Base-by-base conservation (phyloP, 148 eudicot genomes). In the Rhododendron ovatum region DNA sequence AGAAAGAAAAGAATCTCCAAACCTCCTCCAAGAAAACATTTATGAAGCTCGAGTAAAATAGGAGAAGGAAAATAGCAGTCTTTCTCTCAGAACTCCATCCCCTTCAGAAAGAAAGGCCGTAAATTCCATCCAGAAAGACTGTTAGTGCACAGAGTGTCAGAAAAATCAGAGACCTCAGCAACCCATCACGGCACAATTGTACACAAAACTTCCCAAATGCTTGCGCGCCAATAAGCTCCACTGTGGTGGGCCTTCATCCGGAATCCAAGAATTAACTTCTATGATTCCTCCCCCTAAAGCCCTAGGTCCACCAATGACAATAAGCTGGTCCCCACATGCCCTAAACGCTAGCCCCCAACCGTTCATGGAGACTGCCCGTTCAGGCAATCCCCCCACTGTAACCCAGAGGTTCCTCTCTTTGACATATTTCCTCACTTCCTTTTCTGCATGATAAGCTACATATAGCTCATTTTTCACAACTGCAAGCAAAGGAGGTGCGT, bases 131-230 rank as follows among this genome's bases (percentile, higher is more conserved):
- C 45, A 51, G 85, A 83, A 1, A 83, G 33, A n/a, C 33, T 67
- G 43, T 37, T 3, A 39, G 74, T 83, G 39, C 76, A 41, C 11
- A 15, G 6, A 15, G 77, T 47, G 78, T 69, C 80, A 71, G 22
- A 61, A 81, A 86, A 47, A 65, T 63, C n/a, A 28, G 51, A 81
- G 69, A 80, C 76, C 47, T 88, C 83, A 90, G 84, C 91, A 90
- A 35, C 91, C 91, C 91, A 90, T 90, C 73, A 90, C 91, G 17
- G 91, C 90, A 86, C 91, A 90, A 61, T 90, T 90, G 83, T 90
- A 90, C 73, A 90, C 91, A 88, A 90, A 90, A 67, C 86, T 88
- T 69, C 82, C 87, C 2, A 83, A 82, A n/a, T 61, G 86, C 87
- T 86, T 90, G 33, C 87, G 86, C 7, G 67, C 91, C 28, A 90